Evolutionary conservation across 164 flowering plant genomes (phyloP).

Genomic region (Aristolochia californica): DNA sequence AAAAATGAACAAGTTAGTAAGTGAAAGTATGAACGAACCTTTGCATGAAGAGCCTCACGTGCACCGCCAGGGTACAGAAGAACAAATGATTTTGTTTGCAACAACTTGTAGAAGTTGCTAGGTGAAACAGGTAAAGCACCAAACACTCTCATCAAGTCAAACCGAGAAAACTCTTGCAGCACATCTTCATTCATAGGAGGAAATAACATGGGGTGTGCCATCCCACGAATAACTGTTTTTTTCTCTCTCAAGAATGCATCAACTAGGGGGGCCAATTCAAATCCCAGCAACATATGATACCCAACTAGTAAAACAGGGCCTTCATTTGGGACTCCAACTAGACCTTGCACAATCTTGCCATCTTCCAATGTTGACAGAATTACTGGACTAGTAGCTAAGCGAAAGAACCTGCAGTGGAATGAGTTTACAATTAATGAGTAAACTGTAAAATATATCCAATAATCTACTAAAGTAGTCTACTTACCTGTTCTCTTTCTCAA

Average conservation of each 20-base stretch:
- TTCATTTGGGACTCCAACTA: constrained; percentile 71
- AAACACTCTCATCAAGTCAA: constrained; percentile 48
- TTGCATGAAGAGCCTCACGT: constrained; percentile 88
- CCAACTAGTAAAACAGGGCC: constrained; percentile 90
- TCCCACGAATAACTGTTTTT: constrained; percentile 59
- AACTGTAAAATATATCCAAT: background rate
- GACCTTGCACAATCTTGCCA: constrained; percentile 78
- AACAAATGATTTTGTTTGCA: constrained; percentile 55
- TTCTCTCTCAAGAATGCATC: constrained; percentile 61
- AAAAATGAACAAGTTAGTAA: background rate
- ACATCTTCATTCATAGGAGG: constrained; percentile 10
- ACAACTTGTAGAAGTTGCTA: constrained; percentile 54
- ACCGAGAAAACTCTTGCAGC: constrained; percentile 19
- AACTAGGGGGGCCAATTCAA: constrained; percentile 50
- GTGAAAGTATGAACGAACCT: constrained; percentile 31
- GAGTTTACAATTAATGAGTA: background rate
- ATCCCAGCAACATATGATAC: constrained; percentile 83
- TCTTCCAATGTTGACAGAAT: constrained; percentile 74
- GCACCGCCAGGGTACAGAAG: constrained; percentile 98
- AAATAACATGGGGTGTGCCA: constrained; percentile 62
- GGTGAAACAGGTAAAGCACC: constrained; percentile 75
- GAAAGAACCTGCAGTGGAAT: constrained; percentile 34
- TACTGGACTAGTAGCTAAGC: constrained; percentile 38
- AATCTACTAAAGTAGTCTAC: background rate
- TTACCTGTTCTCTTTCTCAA: constrained; percentile 42